phyloP scores from a whole-genome alignment of 1,139 yeast species.

The Starmera stellimalicola region DNA sequence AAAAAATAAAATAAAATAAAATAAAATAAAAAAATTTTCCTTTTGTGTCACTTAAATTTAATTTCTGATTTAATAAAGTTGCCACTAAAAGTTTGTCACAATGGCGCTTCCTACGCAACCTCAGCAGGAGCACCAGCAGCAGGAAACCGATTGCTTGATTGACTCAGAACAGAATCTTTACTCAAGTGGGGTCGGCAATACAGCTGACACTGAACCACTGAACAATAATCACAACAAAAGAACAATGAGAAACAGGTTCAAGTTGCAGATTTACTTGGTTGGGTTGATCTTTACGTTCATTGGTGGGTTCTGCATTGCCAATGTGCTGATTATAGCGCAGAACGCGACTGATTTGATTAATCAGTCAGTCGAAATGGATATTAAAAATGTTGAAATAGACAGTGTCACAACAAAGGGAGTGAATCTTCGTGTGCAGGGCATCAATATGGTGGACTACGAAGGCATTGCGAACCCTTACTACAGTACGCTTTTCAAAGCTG shows the following conservation, averaged over 20 bases:
- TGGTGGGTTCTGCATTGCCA: conserved; percentile 7
- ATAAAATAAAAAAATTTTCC: no score
- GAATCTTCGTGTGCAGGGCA: conserved; percentile 21
- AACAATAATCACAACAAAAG: no score
- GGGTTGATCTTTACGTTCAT: conserved; percentile 13
- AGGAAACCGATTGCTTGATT: no score
- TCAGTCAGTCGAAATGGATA: conserved; percentile 22
- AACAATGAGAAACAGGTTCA: background rate
- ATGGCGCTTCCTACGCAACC: no score
- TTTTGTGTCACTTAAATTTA: no score
- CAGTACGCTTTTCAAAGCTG: conserved; percentile 19
- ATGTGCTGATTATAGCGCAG: conserved; percentile 14
- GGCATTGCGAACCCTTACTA: conserved; percentile 19
- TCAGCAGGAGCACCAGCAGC: no score
- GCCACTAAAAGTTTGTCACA: no score
- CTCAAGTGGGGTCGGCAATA: no score
- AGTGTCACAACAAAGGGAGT: conserved; percentile 23
- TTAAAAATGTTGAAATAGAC: conserved; percentile 21
- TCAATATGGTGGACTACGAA: conserved; percentile 21
- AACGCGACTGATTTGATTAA: conserved; percentile 21
- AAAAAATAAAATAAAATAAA: no score
- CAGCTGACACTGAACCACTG: no score
- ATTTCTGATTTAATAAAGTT: no score
- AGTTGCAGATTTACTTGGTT: conserved; percentile 13
- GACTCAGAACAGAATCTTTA: no score